phyloP scores from a whole-genome alignment of 306 rosid species.

The Trifolium pratense region DNA sequence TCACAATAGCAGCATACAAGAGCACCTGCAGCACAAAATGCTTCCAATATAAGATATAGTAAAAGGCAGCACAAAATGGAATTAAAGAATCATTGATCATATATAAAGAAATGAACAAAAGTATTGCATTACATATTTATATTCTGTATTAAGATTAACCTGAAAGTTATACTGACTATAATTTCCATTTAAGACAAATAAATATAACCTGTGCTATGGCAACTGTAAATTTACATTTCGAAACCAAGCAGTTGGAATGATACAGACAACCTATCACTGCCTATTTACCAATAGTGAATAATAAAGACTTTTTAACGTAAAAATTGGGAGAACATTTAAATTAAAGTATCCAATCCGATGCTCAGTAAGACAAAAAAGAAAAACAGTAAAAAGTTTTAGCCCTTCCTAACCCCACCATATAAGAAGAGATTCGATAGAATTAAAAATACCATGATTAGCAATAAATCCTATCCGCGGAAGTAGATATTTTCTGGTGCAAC shows the following conservation, averaged over 20 bases:
- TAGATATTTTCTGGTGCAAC: neutral
- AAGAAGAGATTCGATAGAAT: conserved; percentile 13
- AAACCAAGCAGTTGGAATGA: conserved; percentile 8
- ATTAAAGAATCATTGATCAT: conserved; percentile 24
- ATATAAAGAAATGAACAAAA: conserved; percentile 18
- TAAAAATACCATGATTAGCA: neutral
- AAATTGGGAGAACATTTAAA: conserved; percentile 6
- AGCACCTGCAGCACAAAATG: conserved; percentile 79
- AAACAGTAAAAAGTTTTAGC: neutral
- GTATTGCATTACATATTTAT: conserved; percentile 14
- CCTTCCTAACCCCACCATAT: neutral
- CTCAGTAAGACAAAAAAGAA: conserved; percentile 14
- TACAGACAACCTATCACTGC: conserved; percentile 25
- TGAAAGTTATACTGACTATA: conserved; percentile 1
- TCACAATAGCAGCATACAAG: conserved; percentile 75
- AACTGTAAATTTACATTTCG: conserved; percentile 16
- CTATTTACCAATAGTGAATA: conserved; percentile 13
- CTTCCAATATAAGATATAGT: conserved; percentile 30
- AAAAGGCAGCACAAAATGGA: conserved; percentile 33
- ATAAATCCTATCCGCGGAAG: conserved; percentile 18
- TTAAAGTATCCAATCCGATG: neutral
- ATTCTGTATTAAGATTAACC: conserved; percentile 27
- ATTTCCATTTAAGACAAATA: conserved; percentile 20
- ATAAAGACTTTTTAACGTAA: conserved; percentile 13
- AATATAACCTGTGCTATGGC: conserved; percentile 1